phyloP scores from a whole-genome alignment of 2,329 filamentous ascomycete species.

The Bipolaris sorokiniana region DNA sequence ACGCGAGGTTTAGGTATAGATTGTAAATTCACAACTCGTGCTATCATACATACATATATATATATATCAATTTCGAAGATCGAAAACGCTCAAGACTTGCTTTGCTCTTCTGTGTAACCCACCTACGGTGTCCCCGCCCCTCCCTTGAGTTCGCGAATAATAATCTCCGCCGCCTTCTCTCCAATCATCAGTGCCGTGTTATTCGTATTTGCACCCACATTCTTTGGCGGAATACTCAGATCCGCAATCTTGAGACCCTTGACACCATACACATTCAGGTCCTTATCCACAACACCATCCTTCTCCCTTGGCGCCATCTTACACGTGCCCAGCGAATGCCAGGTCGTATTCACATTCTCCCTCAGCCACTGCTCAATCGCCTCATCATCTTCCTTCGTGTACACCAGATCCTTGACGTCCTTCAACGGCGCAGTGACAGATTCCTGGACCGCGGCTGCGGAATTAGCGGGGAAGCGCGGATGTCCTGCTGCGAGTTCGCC shows the following conservation, averaged over 20 bases:
- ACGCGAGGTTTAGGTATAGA: slow-evolving; percentile 31
- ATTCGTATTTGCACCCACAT: slow-evolving; percentile 56
- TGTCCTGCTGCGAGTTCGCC: slow-evolving; percentile 44
- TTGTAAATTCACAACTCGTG: slow-evolving; percentile 5
- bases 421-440: slow-evolving; percentile 13
- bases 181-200: slow-evolving; percentile 53
- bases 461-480: slow-evolving; percentile 30
- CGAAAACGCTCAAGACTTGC: too few relatives aligned
- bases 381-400: slow-evolving; percentile 42
- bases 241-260: slow-evolving; percentile 51
- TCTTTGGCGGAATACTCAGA: slow-evolving; percentile 51
- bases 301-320: slow-evolving; percentile 42
- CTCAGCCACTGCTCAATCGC: slow-evolving; percentile 53
- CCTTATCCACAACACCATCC: slow-evolving; percentile 37
- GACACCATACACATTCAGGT: slow-evolving; percentile 39
- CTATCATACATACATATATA: too few relatives aligned
- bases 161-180: slow-evolving; percentile 42
- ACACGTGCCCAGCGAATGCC: slow-evolving; percentile 42
- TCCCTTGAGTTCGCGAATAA: slow-evolving; percentile 24
- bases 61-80: too few relatives aligned
- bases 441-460: slow-evolving; percentile 24
- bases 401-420: slow-evolving; percentile 25
- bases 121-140: background rate
- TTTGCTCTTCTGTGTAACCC: too few relatives aligned
- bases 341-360: slow-evolving; percentile 40